phyloP scores from a whole-genome alignment of 768 basidiomycete genomes.

The Phlegmacium glaucopus region DNA sequence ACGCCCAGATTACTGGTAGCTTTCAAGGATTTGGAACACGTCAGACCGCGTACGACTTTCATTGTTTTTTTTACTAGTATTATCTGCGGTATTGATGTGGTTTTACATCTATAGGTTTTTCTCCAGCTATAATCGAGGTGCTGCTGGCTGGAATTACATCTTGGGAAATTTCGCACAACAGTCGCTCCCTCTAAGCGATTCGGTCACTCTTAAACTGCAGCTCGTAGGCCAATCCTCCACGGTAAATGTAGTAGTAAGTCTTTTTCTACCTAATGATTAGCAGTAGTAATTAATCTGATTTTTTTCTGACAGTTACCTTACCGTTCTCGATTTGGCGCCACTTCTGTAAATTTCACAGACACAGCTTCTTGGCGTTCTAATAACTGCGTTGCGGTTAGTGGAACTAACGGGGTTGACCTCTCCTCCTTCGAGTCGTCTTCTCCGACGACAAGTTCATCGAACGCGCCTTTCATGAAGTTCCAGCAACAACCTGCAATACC shows the following conservation, averaged over 20 bases:
- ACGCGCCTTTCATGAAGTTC: too few species aligned
- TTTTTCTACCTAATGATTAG: not conserved
- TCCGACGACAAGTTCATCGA: too few species aligned
- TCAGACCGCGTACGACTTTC: constrained; percentile 38
- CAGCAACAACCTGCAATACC: constrained; percentile 38
- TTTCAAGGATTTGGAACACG: constrained; percentile 50
- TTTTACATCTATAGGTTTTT: constrained; percentile 34
- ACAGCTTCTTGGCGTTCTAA: constrained; percentile 47
- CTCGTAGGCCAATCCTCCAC: constrained; percentile 31
- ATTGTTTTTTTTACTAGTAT: too few species aligned
- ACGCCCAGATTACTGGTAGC: constrained; percentile 48
- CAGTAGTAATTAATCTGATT: not conserved
- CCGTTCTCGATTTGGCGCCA: constrained; percentile 46
- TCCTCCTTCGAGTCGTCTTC: constrained; percentile 25
- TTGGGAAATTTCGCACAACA: constrained; percentile 57
- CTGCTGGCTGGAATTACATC: constrained; percentile 37
- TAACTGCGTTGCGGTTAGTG: constrained; percentile 46
- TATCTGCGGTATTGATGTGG: too few species aligned
- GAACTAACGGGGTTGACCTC: constrained; percentile 46
- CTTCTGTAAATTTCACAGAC: constrained; percentile 44
- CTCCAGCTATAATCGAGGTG: constrained; percentile 37
- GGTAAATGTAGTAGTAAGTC: constrained; percentile 44
- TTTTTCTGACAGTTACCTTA: constrained; percentile 46
- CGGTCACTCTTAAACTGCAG: constrained; percentile 42
- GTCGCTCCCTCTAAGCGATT: constrained; percentile 49